A percentile compares a stretch with the other conserved stretches of the same genome.
Conservation (phyloP, 2,329 filamentous ascomycete species). For the Didymella segeticola region DNA sequence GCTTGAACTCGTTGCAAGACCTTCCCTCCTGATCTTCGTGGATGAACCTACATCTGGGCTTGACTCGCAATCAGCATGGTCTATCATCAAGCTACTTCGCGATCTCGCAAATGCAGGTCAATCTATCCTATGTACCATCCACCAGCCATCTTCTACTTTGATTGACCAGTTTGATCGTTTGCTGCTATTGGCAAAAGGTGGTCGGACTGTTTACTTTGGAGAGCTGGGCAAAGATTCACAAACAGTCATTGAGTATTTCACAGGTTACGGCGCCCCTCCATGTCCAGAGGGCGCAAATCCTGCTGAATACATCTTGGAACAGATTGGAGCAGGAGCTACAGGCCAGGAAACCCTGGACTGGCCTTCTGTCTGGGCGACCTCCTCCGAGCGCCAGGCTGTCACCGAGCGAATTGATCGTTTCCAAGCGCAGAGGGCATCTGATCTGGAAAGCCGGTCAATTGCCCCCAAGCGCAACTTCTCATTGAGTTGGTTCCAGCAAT, state of each 20-base stretch:
- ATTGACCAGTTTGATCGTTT: slow-evolving; percentile 86
- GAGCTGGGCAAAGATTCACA: slow-evolving; percentile 73
- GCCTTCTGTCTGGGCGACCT: slow-evolving; percentile 19
- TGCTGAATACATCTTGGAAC: slow-evolving; percentile 76
- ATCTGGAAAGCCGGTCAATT: neutral
- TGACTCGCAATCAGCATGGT: slow-evolving; percentile 82
- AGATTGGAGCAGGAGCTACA: slow-evolving; percentile 34
- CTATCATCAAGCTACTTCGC: slow-evolving; percentile 81
- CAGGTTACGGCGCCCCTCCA: slow-evolving; percentile 66
- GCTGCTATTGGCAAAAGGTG: slow-evolving; percentile 75
- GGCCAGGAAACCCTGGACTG: slow-evolving; percentile 11
- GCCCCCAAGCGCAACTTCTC: slow-evolving; percentile 58
- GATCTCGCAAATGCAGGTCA: slow-evolving; percentile 80
- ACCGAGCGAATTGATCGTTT: neutral
- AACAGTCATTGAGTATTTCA: slow-evolving; percentile 74
- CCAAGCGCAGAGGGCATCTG: neutral
- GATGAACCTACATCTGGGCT: slow-evolving; percentile 81
- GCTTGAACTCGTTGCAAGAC: slow-evolving; percentile 49
- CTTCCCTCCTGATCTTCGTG: slow-evolving; percentile 21
- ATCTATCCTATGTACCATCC: slow-evolving; percentile 90
- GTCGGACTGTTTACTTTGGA: slow-evolving; percentile 79
- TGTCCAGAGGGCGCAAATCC: slow-evolving; percentile 74
- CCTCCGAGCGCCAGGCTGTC: slow-evolving; percentile 17
- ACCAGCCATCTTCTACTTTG: slow-evolving; percentile 88
- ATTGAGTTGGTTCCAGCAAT: neutral